phyloP scores from a whole-genome alignment of 345 rosid genomes.

The Physaria fendleri region DNA sequence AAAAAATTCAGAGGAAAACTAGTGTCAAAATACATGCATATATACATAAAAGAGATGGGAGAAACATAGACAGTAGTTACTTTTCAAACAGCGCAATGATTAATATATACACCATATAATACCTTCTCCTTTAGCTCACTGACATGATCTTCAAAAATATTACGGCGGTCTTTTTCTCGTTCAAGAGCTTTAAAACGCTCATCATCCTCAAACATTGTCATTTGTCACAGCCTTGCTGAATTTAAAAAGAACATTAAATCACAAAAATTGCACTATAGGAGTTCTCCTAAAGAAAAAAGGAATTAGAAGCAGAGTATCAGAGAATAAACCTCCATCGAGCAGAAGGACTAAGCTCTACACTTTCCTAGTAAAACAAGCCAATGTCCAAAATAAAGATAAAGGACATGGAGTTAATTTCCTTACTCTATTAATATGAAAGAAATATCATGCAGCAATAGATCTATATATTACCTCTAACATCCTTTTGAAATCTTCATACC shows the following conservation, averaged over 20 bases:
- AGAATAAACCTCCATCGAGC: slow-evolving; percentile 85
- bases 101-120: slow-evolving; percentile 1
- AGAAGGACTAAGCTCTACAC: slow-evolving; percentile 60
- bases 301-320: slow-evolving; percentile 7
- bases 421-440: slow-evolving; percentile 1
- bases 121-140: slow-evolving; percentile 73
- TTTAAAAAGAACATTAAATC: slow-evolving; percentile 14
- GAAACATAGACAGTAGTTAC: slow-evolving; percentile 1
- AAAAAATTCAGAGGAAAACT: background rate
- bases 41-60: no score
- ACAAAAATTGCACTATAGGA: slow-evolving; percentile 9
- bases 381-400: slow-evolving; percentile 3
- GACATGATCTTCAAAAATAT: slow-evolving; percentile 63
- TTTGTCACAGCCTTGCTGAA: slow-evolving; percentile 77
- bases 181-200: slow-evolving; percentile 84
- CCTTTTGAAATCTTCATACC: slow-evolving; percentile 66
- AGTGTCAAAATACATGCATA: background rate
- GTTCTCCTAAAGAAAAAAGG: background rate
- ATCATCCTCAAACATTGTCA: slow-evolving; percentile 72
- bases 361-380: slow-evolving; percentile 47
- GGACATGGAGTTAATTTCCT: background rate
- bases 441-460: slow-evolving; percentile 14
- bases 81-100: slow-evolving; percentile 8
- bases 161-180: slow-evolving; percentile 86
- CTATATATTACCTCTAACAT: slow-evolving; percentile 71